phyloP scores from a whole-genome alignment of 2,329 filamentous ascomycete species.

The Fusarium neocosmosporiellum region DNA sequence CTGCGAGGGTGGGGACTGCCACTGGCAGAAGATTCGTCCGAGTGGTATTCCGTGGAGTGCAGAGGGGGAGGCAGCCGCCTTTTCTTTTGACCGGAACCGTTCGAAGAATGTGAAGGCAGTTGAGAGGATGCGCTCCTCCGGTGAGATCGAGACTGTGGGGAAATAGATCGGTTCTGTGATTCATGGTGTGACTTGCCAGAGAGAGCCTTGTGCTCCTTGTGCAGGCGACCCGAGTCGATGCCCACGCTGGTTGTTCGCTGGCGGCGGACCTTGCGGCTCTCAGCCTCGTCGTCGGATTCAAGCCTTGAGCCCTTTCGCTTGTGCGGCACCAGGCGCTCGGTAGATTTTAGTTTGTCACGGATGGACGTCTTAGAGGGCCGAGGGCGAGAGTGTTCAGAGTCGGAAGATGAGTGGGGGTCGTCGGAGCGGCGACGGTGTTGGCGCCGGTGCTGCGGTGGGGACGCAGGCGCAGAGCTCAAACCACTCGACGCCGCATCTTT shows the following conservation, averaged over 20 bases:
- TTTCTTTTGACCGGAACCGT: conserved; percentile 70
- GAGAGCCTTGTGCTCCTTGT: conserved; percentile 49
- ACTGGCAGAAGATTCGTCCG: conserved; percentile 73
- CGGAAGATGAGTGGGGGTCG: conserved; percentile 62
- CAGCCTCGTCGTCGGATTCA: conserved; percentile 69
- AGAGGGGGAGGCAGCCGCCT: conserved; percentile 71
- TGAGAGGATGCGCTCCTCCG: conserved; percentile 74
- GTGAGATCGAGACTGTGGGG: conserved; percentile 68
- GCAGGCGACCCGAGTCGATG: conserved; percentile 48
- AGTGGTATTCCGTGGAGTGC: conserved; percentile 72
- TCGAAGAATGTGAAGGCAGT: conserved; percentile 64
- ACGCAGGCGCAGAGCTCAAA: conserved; percentile 69
- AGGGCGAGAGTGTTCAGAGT: conserved; percentile 62
- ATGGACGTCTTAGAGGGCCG: conserved; percentile 56
- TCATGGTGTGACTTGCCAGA: conserved; percentile 49
- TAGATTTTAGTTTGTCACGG: conserved; percentile 60
- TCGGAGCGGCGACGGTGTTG: conserved; percentile 50
- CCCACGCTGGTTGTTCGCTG: conserved; percentile 61
- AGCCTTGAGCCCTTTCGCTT: conserved; percentile 66
- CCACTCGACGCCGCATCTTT: conserved; percentile 65
- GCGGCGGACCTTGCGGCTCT: conserved; percentile 64
- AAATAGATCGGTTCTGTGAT: conserved; percentile 61
- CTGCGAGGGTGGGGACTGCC: conserved; percentile 69
- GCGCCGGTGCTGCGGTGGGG: conserved; percentile 56
- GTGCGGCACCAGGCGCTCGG: conserved; percentile 59